Conservation (phyloP, 1,284 basidiomycete species). For the Leccinum angustisporum region DNA sequence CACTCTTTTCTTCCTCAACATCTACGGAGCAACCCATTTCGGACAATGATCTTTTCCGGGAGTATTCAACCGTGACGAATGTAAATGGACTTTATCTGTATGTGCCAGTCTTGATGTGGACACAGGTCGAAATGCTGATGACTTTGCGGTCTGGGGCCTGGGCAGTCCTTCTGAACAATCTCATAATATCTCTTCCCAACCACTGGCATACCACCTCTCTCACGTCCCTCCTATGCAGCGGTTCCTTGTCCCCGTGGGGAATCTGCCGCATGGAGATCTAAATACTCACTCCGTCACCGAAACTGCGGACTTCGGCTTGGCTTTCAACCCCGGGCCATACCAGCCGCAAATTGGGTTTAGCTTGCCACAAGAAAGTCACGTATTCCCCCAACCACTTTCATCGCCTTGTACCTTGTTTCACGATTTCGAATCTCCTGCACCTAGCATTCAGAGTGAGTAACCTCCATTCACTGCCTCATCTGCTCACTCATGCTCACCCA, state of each 20-base stretch:
- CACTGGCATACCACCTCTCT: neutral
- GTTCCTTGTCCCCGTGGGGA: neutral
- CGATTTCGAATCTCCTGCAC: neutral
- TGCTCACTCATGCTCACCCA: neutral
- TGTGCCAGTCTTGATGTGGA: neutral
- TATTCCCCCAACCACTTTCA: too few relatives aligned
- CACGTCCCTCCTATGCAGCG: neutral
- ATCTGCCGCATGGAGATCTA: neutral
- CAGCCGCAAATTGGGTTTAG: neutral
- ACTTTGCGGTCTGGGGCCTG: neutral
- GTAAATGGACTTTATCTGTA: slow-evolving; percentile 1
- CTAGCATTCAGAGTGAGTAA: neutral
- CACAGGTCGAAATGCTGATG: slow-evolving; percentile 4
- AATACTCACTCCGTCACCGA: neutral
- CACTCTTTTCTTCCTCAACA: neutral
- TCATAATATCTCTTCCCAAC: neutral
- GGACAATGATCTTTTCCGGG: neutral
- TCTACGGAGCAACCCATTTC: neutral
- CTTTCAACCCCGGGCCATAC: neutral
- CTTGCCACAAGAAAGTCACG: neutral
- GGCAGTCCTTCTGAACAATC: slow-evolving; percentile 4
- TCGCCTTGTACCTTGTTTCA: neutral
- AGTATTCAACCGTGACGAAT: neutral
- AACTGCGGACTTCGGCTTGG: neutral
- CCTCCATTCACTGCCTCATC: neutral